Base-by-base conservation (phyloP, 163 green algal species). In the Trebouxia gelatinosa region DNA sequence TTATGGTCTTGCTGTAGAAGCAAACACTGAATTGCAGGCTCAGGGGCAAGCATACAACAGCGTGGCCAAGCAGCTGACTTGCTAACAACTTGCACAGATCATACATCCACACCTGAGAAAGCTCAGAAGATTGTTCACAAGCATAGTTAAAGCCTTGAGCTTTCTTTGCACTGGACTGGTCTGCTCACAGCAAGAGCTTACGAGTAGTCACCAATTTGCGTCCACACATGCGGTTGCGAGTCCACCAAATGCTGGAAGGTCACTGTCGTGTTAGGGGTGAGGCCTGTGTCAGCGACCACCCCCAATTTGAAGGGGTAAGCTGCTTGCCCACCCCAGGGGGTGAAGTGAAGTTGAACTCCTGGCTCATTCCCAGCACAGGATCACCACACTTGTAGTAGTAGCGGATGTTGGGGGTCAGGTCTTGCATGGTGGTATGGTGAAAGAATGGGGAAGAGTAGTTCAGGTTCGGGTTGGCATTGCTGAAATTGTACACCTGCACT, bases 391-490 rank as follows among this genome's bases (percentile, higher is more conserved):
- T 70, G 68, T 76, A 76, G n/a, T 64, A 76, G 40, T 76, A 76
- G 28, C 31, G n/a, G 6, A 77, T 85, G 35, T 58, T 61, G 58
- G 82, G 82, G 28, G 40, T 28, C 59, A 89, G 75, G 38, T 70
- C 43, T 7, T 29, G 26, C 5, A 88, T 48, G 17, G 86, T 51
- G 39, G 85, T 79, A 34, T 87, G 83, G 78, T 82, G 76, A 65
- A 89, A 82, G 35, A 76, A 51, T 4, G 80, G 78, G 21, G 82
- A 87, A 4, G 80, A 43, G 80, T 89, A 89, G 64, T 80, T 85
- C 40, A 35, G 34, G 62, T 29, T 67, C 3, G 75, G 75, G 39
- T 80, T 74, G 28, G 59, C 54, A 34, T 79, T 79, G 57, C 37
- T 29, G 35, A 70, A 71, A 37, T 37, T 50, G 34, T 66, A 72